Evolutionary conservation across 2,329 filamentous ascomycete genomes (phyloP).

Genomic region (Ceratocystis lukuohia): DNA sequence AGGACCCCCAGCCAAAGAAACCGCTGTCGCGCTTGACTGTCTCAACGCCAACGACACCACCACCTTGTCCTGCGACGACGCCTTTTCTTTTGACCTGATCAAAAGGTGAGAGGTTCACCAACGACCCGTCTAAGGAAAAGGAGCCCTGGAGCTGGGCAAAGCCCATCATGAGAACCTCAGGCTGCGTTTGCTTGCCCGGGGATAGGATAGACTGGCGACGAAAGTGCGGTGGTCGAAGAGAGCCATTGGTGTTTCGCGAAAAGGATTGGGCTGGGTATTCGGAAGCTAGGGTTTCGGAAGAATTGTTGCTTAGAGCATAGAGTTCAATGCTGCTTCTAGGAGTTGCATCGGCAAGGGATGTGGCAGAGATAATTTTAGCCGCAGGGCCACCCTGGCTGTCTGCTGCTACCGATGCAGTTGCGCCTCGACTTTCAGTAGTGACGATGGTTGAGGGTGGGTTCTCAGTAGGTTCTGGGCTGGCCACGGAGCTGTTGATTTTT

Average conservation of each 20-base stretch:
- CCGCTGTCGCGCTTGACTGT: slow-evolving; percentile 60
- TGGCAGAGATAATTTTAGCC: slow-evolving; percentile 60
- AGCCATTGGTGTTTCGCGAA: slow-evolving; percentile 23
- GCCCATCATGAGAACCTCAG: slow-evolving; percentile 91
- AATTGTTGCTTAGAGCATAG: slow-evolving; percentile 89
- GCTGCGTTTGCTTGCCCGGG: slow-evolving; percentile 32
- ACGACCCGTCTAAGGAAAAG: slow-evolving; percentile 79
- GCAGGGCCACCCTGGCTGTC: slow-evolving; percentile 46
- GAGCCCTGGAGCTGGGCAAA: slow-evolving; percentile 89
- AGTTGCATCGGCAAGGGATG: slow-evolving; percentile 41
- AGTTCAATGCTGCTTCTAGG: slow-evolving; percentile 89
- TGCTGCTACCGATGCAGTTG: slow-evolving; percentile 26
- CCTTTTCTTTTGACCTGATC: slow-evolving; percentile 94
- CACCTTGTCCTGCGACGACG: slow-evolving; percentile 74
- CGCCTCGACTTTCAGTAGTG: neutral
- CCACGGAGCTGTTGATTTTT: slow-evolving; percentile 28
- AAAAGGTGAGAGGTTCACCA: slow-evolving; percentile 80
- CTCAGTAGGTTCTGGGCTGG: neutral
- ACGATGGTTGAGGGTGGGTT: neutral
- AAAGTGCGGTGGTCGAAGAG: slow-evolving; percentile 31
- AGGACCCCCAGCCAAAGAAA: slow-evolving; percentile 72
- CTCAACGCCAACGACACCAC: slow-evolving; percentile 73
- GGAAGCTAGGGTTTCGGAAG: slow-evolving; percentile 80
- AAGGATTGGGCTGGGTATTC: slow-evolving; percentile 56
- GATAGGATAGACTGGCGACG: slow-evolving; percentile 34